These are phyloP conservation scores for Ogataea ganodermae DNA, from an alignment of 805 yeast species.

Conservation along the genomic window DNA sequence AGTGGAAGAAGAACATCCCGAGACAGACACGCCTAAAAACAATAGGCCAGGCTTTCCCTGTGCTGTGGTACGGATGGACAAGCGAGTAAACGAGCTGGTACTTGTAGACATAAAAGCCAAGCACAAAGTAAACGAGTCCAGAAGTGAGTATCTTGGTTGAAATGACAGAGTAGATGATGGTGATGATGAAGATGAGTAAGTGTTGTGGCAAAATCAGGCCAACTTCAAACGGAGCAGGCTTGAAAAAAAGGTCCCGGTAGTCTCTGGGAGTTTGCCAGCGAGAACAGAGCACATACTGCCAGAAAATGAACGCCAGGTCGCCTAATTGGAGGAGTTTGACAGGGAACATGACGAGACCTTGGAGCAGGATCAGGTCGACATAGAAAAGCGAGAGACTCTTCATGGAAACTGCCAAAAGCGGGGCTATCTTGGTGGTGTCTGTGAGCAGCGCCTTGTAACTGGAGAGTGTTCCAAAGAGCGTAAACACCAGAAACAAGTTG, in stretches of 20 bases:
- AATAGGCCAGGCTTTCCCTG: slow-evolving; percentile 69
- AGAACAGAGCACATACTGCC: slow-evolving; percentile 39
- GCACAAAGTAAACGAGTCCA: slow-evolving; percentile 55
- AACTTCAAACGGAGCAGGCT: slow-evolving; percentile 61
- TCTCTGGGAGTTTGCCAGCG: slow-evolving; percentile 51
- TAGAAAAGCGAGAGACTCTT: slow-evolving; percentile 55
- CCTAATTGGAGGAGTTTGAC: slow-evolving; percentile 57
- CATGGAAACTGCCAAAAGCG: slow-evolving; percentile 53
- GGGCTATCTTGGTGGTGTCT: slow-evolving; percentile 61
- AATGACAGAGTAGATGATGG: slow-evolving; percentile 59
- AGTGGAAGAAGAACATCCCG: slow-evolving; percentile 56
- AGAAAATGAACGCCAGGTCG: slow-evolving; percentile 49
- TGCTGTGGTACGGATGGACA: slow-evolving; percentile 66
- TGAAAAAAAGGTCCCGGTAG: slow-evolving; percentile 51
- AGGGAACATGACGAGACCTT: slow-evolving; percentile 68
- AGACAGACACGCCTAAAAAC: slow-evolving; percentile 56
- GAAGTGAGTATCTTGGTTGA: slow-evolving; percentile 61
- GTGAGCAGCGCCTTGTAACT: slow-evolving; percentile 58
- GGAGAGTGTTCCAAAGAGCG: slow-evolving; percentile 61
- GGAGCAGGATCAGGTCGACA: slow-evolving; percentile 64
- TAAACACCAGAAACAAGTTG: slow-evolving; percentile 61
- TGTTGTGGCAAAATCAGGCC: slow-evolving; percentile 66
- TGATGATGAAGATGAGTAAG: slow-evolving; percentile 57
- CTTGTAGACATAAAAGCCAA: slow-evolving; percentile 62
- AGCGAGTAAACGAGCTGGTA: slow-evolving; percentile 61